Base-by-base conservation (phyloP, 2,329 filamentous ascomycete genomes). In the Colletotrichum trifolii region DNA sequence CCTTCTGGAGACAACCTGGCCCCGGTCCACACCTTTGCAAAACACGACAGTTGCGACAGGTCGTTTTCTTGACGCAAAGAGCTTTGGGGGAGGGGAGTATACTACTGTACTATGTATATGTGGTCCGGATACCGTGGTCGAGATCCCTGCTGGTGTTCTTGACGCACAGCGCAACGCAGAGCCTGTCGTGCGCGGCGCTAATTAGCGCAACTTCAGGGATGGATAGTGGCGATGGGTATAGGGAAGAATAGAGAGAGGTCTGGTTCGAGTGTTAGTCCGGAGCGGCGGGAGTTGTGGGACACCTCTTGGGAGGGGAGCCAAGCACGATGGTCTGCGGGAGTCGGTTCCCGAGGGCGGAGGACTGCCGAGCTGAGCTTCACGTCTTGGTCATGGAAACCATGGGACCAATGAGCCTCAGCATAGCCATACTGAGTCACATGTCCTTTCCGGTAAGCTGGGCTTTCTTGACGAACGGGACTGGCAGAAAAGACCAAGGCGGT, bases 201-300 rank as follows among this genome's bases (percentile, higher is more conserved):
- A 62, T 65, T 56, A 65, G 62, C 62, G 62, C 62, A 53, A 25
- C 11, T 15, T 9, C 57, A 62, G 62, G 57, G 52, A 62, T 56
- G 11, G 8, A 17, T 4, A 46, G 12, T 13, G 8, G n/a, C 33
- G 12, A 47, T 54, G 35, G 3, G 25, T 25, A 25, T 25, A 25
- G 25, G 25, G 1, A 5, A 25, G 1, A 5, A 25, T 1, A 5
- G 25, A 25, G 25, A 25, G 25, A 25, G 5, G 4, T 25, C 25
- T 25, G 25, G 4, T 25, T 25, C 4, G 25, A 25, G 25, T 25
- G 25, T 25, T 25, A 25, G 25, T 25, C 25, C 25, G 4, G 25
- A 25, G 25, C 25, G 25, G 25, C 25, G 25, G 25, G 25, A 25
- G 25, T 25, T 25, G 25, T 25, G 25, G 25, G 25, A 25, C 25